Base-by-base conservation (phyloP, 805 yeast species). In the Kluyveromyces lactis region DNA sequence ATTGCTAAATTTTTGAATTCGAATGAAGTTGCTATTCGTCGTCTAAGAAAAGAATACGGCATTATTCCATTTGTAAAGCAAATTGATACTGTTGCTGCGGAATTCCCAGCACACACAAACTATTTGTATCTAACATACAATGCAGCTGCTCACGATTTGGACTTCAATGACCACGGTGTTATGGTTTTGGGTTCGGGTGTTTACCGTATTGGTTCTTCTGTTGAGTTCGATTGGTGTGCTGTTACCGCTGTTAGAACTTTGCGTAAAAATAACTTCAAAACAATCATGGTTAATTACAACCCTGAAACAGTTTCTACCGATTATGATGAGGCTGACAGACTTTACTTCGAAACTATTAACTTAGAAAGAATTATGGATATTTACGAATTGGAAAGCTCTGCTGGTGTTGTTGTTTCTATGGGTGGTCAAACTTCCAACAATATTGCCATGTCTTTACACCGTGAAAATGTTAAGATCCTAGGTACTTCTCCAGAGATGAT, bases 271-370 rank as follows among this genome's bases (percentile, higher is more conserved):
- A 86, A 89, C 43, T 71, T 75, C 58, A 90, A 87, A 71, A 90
- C 97, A 31, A 81, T 92, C 58, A 92, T 92, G 97, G 79, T 90
- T 57, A 90, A 90, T 71, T 90, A 92, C 70, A 90, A 90, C 69
- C 98, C 98, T 30, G 98, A 90, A 69, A 90, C 98, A 26, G 98
- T 90, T 16, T 84, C 95, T n/a, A 90, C 98, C 39, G 98, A 90
- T 67, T 90, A 86, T 61, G 98, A 90, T 64, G 98, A 90, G 68
- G 97, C 95, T 42, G 98, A 90, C 63, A 77, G 97, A 63, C 75
- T 90, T 51, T 90, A 92, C 69, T 90, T 90, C 57, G 98, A 90
- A 72, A 89, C 92, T 33, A 85, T 90, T 64, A 86, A 86, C 64
- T 70, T 89, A 55, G 98, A 90, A 71, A 77, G 97, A 62, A 90